Evolutionary conservation across 257 asterid species (phyloP).

Genomic region (Datura wrightii): DNA sequence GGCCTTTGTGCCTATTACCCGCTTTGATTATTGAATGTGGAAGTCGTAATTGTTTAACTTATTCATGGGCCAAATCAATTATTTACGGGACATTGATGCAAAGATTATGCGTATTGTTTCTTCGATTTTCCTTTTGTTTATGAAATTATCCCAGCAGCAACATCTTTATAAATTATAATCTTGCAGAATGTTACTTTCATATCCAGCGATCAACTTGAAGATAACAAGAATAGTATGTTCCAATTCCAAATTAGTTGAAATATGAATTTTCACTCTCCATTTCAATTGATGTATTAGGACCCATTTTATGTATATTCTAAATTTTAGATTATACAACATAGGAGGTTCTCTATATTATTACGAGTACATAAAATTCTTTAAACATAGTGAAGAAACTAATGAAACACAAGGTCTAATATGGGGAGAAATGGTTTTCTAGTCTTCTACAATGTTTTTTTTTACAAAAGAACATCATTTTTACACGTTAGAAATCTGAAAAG

Average conservation of each 20-base stretch:
- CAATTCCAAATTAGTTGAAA: background rate
- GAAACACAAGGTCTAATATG: background rate
- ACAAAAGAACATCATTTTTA: too few relatives aligned
- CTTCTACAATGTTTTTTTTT: too few relatives aligned
- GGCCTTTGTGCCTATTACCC: background rate
- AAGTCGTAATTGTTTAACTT: background rate
- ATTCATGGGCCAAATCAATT: background rate
- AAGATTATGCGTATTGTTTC: background rate
- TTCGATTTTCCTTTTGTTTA: background rate
- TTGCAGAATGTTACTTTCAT: background rate
- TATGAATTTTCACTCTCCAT: background rate
- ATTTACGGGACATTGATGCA: background rate
- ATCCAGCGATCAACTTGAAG: background rate
- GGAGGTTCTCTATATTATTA: background rate
- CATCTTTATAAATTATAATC: background rate
- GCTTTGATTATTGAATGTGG: slow-evolving; percentile 9
- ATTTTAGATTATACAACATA: background rate
- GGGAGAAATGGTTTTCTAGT: too few relatives aligned
- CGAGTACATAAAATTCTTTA: background rate
- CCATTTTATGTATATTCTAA: background rate
- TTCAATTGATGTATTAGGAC: too few relatives aligned
- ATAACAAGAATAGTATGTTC: background rate
- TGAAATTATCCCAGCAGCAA: background rate
- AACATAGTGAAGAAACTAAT: background rate
- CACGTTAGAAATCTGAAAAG: too few relatives aligned